phyloP scores from a whole-genome alignment of 805 yeast genomes.

The Ogataea polymorpha region DNA sequence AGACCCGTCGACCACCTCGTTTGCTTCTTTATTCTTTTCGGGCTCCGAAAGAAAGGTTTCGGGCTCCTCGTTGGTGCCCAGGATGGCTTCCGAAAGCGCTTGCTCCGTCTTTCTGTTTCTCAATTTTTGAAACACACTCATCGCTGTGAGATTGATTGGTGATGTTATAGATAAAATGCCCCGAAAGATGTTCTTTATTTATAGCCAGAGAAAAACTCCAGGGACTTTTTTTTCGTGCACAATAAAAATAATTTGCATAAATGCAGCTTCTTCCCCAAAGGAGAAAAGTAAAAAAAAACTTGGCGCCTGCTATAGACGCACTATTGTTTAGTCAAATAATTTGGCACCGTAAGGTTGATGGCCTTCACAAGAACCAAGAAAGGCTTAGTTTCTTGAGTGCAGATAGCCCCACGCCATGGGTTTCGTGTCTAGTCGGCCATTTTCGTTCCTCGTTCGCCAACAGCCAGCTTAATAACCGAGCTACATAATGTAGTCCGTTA shows the following conservation, averaged over 20 bases:
- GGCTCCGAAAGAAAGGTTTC: neutral
- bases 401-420: too few species aligned
- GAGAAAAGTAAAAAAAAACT: neutral
- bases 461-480: neutral
- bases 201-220: neutral
- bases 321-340: neutral
- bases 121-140: constrained; percentile 4
- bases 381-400: too few species aligned
- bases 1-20: neutral
- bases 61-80: neutral
- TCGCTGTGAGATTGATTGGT: neutral
- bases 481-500: neutral
- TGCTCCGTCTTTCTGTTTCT: constrained; percentile 1
- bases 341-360: too few species aligned
- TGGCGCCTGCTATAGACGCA: neutral
- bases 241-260: neutral
- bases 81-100: neutral
- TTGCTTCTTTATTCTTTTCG: neutral
- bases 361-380: too few species aligned
- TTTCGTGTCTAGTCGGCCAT: too few species aligned
- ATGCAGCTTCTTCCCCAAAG: neutral
- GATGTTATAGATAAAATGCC: neutral
- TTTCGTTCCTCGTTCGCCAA: neutral
- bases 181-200: too few species aligned
- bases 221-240: neutral